A percentile compares a stretch with the other conserved stretches of the same genome.
phyloP scores from a whole-genome alignment of 208 protist species.

The Acanthamoeba castellanii region DNA sequence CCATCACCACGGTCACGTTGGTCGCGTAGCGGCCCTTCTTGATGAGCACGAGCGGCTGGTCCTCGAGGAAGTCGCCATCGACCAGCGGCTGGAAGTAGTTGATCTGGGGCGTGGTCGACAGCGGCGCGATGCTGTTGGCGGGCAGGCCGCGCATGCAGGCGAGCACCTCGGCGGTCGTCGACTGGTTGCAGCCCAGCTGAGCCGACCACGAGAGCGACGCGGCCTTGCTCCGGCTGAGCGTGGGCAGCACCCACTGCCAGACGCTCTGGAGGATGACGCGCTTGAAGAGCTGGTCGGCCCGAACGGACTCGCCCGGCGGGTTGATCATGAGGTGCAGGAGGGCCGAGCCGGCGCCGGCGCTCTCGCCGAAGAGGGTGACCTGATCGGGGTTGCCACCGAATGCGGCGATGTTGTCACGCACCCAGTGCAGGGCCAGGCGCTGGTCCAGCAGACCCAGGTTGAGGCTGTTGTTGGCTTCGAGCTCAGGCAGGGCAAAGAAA shows the following conservation, averaged over 20 bases:
- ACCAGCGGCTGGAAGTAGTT: constrained; percentile 45
- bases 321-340: constrained; percentile 46
- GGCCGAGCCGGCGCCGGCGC: constrained; percentile 7
- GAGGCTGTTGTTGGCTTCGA: background rate
- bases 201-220: constrained; percentile 10
- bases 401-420: constrained; percentile 61
- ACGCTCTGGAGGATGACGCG: constrained; percentile 41
- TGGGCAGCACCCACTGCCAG: constrained; percentile 46
- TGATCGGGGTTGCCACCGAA: constrained; percentile 72
- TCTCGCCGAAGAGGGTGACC: constrained; percentile 39
- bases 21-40: constrained; percentile 6
- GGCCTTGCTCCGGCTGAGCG: background rate
- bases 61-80: background rate
- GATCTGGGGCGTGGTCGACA: background rate
- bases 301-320: background rate
- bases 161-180: background rate
- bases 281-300: background rate
- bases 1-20: constrained; percentile 26
- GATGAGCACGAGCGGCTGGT: constrained; percentile 12
- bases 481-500: constrained; percentile 65
- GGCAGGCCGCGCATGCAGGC: background rate
- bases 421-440: constrained; percentile 68
- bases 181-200: constrained; percentile 27
- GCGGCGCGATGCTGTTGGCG: background rate
- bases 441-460: constrained; percentile 68